Conservation (phyloP, 495 filamentous ascomycete species). For the Hyphodiscus hymeniophilus region DNA sequence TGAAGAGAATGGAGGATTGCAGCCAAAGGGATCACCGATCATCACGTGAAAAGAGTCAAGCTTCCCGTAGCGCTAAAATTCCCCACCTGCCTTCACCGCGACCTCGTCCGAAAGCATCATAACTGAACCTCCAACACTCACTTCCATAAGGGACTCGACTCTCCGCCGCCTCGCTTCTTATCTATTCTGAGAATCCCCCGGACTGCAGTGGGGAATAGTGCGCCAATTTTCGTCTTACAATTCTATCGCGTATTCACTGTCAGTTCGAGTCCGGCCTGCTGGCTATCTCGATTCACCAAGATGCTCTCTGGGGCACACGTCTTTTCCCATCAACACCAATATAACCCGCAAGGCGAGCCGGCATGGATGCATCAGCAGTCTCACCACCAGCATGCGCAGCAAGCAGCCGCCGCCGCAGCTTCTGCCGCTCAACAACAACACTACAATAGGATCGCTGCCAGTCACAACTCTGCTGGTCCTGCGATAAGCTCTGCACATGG, state of each 20-base stretch:
- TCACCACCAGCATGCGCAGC: constrained; percentile 60
- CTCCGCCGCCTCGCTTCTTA: no score
- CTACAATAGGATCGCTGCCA: constrained; percentile 66
- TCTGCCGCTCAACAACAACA: constrained; percentile 65
- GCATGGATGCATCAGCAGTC: constrained; percentile 69
- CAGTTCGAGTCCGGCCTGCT: background rate
- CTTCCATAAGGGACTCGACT: no score
- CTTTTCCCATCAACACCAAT: constrained; percentile 76
- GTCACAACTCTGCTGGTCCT: constrained; percentile 37
- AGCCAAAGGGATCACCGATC: no score
- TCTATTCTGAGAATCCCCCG: background rate
- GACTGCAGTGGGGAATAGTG: background rate
- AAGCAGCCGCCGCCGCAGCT: constrained; percentile 49
- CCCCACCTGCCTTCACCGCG: no score
- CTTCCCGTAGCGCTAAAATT: no score
- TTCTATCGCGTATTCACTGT: background rate
- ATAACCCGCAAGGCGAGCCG: constrained; percentile 59
- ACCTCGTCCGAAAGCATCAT: no score
- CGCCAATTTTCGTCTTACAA: no score
- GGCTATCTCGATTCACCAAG: constrained; percentile 3
- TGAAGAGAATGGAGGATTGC: no score
- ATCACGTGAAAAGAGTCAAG: no score
- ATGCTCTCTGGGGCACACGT: constrained; percentile 34
- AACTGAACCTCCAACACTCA: no score
- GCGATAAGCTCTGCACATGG: constrained; percentile 14